Evolutionary conservation across 495 filamentous ascomycete genomes (phyloP), one percentile per base, ranked within the genome.

Genomic region (Aspergillus panamensis): DNA sequence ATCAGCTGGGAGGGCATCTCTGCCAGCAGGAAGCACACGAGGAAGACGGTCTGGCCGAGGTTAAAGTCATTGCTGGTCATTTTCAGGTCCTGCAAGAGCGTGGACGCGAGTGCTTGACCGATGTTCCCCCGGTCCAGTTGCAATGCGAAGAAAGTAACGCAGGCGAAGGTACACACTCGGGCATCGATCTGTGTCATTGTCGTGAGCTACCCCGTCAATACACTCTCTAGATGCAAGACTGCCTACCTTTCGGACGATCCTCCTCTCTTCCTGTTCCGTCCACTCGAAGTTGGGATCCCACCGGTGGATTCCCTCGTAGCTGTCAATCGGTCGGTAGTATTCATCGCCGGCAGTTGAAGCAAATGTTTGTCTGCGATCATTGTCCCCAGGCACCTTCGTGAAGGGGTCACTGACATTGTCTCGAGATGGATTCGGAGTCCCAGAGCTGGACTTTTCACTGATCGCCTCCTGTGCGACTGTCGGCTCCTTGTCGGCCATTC

Each of bases 121-220:
- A 83, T 64, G 52, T 84, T 84, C 8, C 70, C 75, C 0, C 81
- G 77, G 60, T 91, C 87, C 2, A 89, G 69, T 53, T 90, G 82
- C 35, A 90, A 75, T 2, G 83, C 84, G 48, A 89, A 86, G 69
- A 90, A 89, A 80, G 87, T 88, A 40, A 87, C 69, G 58, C 84
- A 87, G 10, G 78, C 78, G 75, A 78, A 77, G 13, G 69, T 53
- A 50, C 75, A 75, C 19, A 87, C 74, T 13, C 69, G 67, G 12
- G 62, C 45, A 53, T 81, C 77, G 45, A 79, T 64, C 49, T 71
- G 16, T 40, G 17, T 33, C 48, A 6, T 14, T 40, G 17, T 33
- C 48, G 2, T 14, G 17, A 39, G 49, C 2, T 1, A 37, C 7
- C 8, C 19, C 8, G 50, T 21, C 12, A 20, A 6, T 14, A 20